These are phyloP conservation scores for Aristolochia fimbriata DNA, from an alignment of 164 flowering plant genomes.

Conservation along the genomic window DNA sequence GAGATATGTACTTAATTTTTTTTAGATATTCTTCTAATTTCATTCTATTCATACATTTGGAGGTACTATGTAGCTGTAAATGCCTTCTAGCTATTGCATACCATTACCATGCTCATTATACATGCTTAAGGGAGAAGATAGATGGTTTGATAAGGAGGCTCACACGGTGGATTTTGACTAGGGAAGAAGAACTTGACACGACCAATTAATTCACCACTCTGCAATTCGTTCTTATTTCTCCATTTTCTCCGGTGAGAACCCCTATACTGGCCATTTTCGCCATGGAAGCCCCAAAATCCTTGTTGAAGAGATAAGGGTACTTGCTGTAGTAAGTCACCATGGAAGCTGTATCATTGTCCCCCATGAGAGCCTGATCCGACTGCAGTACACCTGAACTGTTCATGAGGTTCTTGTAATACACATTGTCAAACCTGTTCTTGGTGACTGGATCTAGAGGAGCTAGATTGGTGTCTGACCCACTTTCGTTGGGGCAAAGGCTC, in stretches of 20 bases:
- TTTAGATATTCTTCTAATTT: too few relatives aligned
- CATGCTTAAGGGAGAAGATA: too few relatives aligned
- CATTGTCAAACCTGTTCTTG: slow-evolving; percentile 41
- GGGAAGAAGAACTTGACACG: too few relatives aligned
- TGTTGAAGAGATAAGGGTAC: slow-evolving; percentile 30
- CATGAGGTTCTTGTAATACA: slow-evolving; percentile 38
- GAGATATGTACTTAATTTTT: too few relatives aligned
- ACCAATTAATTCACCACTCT: slow-evolving; percentile 29
- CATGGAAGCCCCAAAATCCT: slow-evolving; percentile 63
- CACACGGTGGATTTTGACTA: too few relatives aligned
- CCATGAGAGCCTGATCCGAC: slow-evolving; percentile 64
- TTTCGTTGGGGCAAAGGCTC: slow-evolving; percentile 37
- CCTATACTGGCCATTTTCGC: slow-evolving; percentile 48
- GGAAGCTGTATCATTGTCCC: slow-evolving; percentile 28
- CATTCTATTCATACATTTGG: too few relatives aligned
- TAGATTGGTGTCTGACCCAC: slow-evolving; percentile 29
- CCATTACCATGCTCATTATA: too few relatives aligned
- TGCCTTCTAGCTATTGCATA: too few relatives aligned
- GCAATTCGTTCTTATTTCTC: slow-evolving; percentile 60
- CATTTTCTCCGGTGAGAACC: slow-evolving; percentile 43
- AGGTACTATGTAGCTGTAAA: too few relatives aligned
- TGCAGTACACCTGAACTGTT: slow-evolving; percentile 49
- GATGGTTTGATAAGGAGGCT: too few relatives aligned
- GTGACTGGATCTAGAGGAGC: slow-evolving; percentile 48
- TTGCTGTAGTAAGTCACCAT: slow-evolving; percentile 38